phyloP scores from a whole-genome alignment of 768 basidiomycete species.

The Aureoboletus auriporus region DNA sequence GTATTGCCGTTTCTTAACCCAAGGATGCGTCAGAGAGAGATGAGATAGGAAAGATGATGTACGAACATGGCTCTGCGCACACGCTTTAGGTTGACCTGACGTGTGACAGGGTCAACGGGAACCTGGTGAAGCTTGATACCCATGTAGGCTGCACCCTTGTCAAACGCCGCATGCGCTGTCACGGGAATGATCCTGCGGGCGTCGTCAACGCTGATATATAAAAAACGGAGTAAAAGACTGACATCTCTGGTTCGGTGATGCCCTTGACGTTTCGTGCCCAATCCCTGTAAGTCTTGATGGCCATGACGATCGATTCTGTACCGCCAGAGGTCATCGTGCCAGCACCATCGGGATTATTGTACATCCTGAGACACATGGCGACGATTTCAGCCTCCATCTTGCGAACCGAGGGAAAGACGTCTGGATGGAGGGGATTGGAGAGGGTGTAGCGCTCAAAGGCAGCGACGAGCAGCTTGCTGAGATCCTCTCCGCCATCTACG shows the following conservation, averaged over 20 bases:
- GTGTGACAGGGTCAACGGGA: conserved; percentile 72
- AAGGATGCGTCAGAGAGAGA: conserved; percentile 1
- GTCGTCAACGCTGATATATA: neutral
- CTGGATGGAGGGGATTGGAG: conserved; percentile 89
- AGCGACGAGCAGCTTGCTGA: conserved; percentile 72
- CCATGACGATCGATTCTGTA: conserved; percentile 95
- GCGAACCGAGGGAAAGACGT: conserved; percentile 86
- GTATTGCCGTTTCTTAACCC: conserved; percentile 73
- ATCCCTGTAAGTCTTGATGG: conserved; percentile 89
- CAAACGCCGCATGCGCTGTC: conserved; percentile 91
- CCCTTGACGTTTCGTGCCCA: conserved; percentile 86
- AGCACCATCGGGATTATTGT: conserved; percentile 79
- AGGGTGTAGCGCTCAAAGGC: conserved; percentile 82
- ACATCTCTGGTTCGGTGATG: conserved; percentile 93
- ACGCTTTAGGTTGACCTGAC: conserved; percentile 71
- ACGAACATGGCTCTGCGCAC: conserved; percentile 87
- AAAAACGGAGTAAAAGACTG: conserved; percentile 18
- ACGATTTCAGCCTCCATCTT: conserved; percentile 98
- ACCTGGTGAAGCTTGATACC: conserved; percentile 86
- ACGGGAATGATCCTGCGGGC: conserved; percentile 67
- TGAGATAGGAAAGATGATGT: neutral
- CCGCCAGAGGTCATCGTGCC: conserved; percentile 95
- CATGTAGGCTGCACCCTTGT: conserved; percentile 88
- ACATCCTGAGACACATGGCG: conserved; percentile 81
- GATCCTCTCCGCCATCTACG: conserved; percentile 77